Evolutionary conservation across 176 grass and related monocot genomes (phyloP), one percentile per base, ranked within the genome.

Genomic region (Rhipidocladum racemiflorum): DNA sequence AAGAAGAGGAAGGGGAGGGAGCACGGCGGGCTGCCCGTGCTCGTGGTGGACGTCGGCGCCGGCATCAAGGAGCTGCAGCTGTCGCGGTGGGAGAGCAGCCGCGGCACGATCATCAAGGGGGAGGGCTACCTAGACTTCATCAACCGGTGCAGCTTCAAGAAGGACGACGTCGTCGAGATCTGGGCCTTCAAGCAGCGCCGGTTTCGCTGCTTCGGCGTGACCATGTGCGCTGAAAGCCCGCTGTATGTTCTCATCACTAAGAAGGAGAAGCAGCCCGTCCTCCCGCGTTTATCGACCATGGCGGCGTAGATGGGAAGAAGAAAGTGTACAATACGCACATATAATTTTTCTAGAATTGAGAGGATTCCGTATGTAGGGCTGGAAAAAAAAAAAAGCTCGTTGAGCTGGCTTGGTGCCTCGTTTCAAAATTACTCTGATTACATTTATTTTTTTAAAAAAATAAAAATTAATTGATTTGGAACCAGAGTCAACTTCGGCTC

Each of bases 21-120:
- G 35, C 85, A 86, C 69, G 85, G 69, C 27, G 85, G 85, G 60
- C 46, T 87, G 36, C 36, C 9, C 10, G 77, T 87, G 61, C 15
- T 3, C 2, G 15, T 86, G 20, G 29, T 57, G 12, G 28, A 59
- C 84, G 45, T 46, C 46, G 3, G 1, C 60, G 77, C 35, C 48
- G 69, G 59, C 35, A 21, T 7, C 53, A 57, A 13, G 48, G 3
- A 36, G 24, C 84, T 86, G 46, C 8, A 3, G 60, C 14, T 87
- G 38, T 36, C 70, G 70, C 78, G 51, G 15, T 87, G 85, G 85
- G 14, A 66, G 6, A 81, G 77, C 61, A 87, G 21, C 77, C 8
- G 16, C 21, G 61, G 21, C 61, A 59, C 71, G 1, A 20, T 87
- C 78, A 18, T 87, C 70, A 87, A 87, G 85, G 78, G 78, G 28